Conservation (phyloP, 352 stramenopile species). For the Globisporangium iwayamae region DNA sequence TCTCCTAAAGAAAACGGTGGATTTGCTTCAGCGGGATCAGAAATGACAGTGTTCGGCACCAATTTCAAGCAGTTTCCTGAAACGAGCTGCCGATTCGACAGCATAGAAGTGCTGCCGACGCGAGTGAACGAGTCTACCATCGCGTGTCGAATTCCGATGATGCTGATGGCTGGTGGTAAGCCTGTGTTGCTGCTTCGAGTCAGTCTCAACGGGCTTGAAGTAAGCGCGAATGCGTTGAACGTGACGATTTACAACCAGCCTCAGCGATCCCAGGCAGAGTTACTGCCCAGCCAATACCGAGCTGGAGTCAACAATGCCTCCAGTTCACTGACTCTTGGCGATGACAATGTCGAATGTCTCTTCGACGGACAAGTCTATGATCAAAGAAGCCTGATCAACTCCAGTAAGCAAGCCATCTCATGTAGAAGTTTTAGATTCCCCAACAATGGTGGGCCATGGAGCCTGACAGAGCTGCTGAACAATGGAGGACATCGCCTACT, state of each 20-base stretch:
- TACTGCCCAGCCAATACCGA: constrained; percentile 12
- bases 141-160: constrained; percentile 26
- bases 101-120: constrained; percentile 18
- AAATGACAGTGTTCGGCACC: constrained; percentile 34
- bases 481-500: constrained; percentile 17
- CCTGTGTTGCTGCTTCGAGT: constrained; percentile 21
- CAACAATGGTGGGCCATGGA: constrained; percentile 2
- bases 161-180: not conserved
- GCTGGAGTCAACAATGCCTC: constrained; percentile 14
- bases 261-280: not conserved
- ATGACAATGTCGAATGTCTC: constrained; percentile 25
- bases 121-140: constrained; percentile 28
- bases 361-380: constrained; percentile 20
- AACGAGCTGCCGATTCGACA: constrained; percentile 36
- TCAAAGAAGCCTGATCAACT: constrained; percentile 1
- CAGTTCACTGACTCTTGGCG: constrained; percentile 5
- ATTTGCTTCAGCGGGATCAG: constrained; percentile 4
- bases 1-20: constrained; percentile 16
- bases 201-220: constrained; percentile 40
- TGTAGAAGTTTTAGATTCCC: not conserved
- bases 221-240: constrained; percentile 22
- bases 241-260: constrained; percentile 20
- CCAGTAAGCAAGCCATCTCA: not conserved
- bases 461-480: constrained; percentile 14
- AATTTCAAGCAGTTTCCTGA: constrained; percentile 29